Conservation (phyloP, 1,284 basidiomycete species). For the Neotropicomus parvogracilis region DNA sequence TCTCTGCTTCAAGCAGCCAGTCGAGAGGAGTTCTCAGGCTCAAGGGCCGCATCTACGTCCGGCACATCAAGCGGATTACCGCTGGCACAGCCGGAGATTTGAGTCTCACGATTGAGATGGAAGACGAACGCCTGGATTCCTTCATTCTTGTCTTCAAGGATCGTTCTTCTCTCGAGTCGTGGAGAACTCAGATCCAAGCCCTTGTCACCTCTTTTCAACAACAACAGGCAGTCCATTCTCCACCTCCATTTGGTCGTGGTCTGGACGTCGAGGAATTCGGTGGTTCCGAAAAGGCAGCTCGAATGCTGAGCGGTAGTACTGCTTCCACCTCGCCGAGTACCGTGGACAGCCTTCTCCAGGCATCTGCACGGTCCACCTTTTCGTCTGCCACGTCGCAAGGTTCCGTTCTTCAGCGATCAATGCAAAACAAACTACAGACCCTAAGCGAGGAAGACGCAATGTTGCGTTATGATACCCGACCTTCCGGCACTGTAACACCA, state of each 20-base stretch:
- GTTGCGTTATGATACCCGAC: slow-evolving; percentile 46
- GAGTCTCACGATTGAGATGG: slow-evolving; percentile 91
- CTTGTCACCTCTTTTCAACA: slow-evolving; percentile 68
- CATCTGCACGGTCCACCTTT: slow-evolving; percentile 61
- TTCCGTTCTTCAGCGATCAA: slow-evolving; percentile 40
- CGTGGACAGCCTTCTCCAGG: slow-evolving; percentile 65
- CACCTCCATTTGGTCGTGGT: slow-evolving; percentile 36
- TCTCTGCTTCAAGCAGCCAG: slow-evolving; percentile 39
- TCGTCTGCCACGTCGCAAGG: slow-evolving; percentile 70
- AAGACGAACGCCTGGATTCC: slow-evolving; percentile 87
- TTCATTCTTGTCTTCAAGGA: slow-evolving; percentile 95
- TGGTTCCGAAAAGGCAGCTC: slow-evolving; percentile 66
- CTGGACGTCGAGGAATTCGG: slow-evolving; percentile 76
- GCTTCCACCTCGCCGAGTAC: slow-evolving; percentile 62
- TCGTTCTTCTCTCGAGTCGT: slow-evolving; percentile 81
- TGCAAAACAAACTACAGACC: slow-evolving; percentile 53
- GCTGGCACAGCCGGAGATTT: slow-evolving; percentile 78
- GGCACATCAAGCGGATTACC: slow-evolving; percentile 85
- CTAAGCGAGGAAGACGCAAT: slow-evolving; percentile 70
- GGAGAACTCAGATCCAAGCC: slow-evolving; percentile 76
- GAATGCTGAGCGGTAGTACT: slow-evolving; percentile 74
- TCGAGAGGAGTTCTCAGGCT: slow-evolving; percentile 81
- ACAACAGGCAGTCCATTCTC: slow-evolving; percentile 31
- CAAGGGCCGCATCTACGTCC: slow-evolving; percentile 92
- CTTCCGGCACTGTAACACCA: slow-evolving; percentile 62